Evolutionary conservation across 352 stramenopile species (phyloP), one percentile per base, ranked within the genome.

Genomic region (Pythium phragmitis): DNA sequence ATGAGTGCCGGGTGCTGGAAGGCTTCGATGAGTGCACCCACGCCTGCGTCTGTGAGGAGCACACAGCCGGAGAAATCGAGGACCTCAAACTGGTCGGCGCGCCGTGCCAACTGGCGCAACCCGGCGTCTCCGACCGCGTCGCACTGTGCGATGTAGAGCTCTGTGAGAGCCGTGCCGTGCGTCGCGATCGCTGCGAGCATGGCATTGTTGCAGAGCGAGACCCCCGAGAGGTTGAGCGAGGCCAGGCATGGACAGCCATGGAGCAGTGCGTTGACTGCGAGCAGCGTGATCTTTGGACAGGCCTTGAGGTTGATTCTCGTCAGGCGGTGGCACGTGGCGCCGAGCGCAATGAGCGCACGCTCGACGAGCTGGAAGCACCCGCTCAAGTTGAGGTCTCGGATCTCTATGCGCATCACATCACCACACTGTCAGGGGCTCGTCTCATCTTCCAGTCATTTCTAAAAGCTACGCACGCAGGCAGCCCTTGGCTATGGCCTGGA

Each of bases 311-410:
- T 94, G 19, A 98, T 64, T 33, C 69, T 69, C 19, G 77, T 72
- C 7, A 98, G 70, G 4, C 67, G 58, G 11, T 47, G 63, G 59
- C 93, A 88, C 19, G 74, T 69, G 11, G 48, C 61, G 4, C 80
- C 82, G n/a, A 98, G 69, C 0, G 89, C 80, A 23, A 92, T 78
- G 1, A 98, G 71, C 0, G 89, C 78, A 16, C 88, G 76, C 57
- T 92, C 84, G 23, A 83, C 77, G 9, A 98, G 59, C 63, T 95
- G 85, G 48, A 94, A 96, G 59, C 91, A 98, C 3, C 80, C 75
- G 19, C 60, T 78, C 2, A 92, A 41, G 11, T 86, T 82, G 21
- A 91, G 50, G 21, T 89, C 77, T 19, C 75, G 70, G 21, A 93
- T 58, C 48, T 79, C 73, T 64, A 52, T n/a, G n/a, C 1, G 17